These are phyloP conservation scores for Sarocladium brachiariae DNA, from an alignment of 2,329 filamentous ascomycete genomes.

Conservation along the genomic window DNA sequence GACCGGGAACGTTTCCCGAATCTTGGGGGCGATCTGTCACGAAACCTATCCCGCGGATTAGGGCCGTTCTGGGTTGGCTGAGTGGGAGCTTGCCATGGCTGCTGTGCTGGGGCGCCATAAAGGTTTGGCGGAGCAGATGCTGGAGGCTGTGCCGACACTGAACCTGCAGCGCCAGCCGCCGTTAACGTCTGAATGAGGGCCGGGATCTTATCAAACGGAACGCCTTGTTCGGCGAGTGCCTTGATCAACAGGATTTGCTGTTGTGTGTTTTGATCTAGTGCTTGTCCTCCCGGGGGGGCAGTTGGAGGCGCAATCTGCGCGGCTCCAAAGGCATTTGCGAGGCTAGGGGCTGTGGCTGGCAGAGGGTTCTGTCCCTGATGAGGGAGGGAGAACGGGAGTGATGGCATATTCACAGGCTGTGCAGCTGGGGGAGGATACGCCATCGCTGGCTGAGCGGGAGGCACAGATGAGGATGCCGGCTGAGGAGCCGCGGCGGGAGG, in stretches of 20 bases:
- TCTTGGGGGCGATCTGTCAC: conserved; percentile 57
- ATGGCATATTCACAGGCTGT: conserved; percentile 22
- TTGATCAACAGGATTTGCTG: conserved; percentile 71
- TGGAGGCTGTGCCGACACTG: conserved; percentile 30
- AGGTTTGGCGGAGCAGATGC: conserved; percentile 35
- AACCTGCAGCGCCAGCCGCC: conserved; percentile 29
- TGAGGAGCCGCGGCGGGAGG: conserved; percentile 18
- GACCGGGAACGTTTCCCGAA: conserved; percentile 62
- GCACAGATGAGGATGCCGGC: conserved; percentile 12
- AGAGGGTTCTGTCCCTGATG: conserved; percentile 26
- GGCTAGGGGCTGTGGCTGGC: conserved; percentile 11
- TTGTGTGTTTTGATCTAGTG: conserved; percentile 50
- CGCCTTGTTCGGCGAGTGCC: conserved; percentile 65
- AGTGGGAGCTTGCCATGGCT: conserved; percentile 20
- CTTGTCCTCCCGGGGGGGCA: conserved; percentile 20
- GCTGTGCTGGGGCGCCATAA: conserved; percentile 28
- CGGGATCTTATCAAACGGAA: conserved; percentile 71
- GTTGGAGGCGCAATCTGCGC: conserved; percentile 21
- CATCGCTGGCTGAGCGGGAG: conserved; percentile 17
- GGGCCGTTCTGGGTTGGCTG: conserved; percentile 30
- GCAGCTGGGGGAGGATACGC: conserved; percentile 19
- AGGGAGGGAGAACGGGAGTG: conserved; percentile 33
- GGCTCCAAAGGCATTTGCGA: conserved; percentile 25
- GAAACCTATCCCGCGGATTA: conserved; percentile 43
- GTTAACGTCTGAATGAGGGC: conserved; percentile 46